Evolutionary conservation across 2,329 filamentous ascomycete species (phyloP).

Genomic region (Orbilia javanica): DNA sequence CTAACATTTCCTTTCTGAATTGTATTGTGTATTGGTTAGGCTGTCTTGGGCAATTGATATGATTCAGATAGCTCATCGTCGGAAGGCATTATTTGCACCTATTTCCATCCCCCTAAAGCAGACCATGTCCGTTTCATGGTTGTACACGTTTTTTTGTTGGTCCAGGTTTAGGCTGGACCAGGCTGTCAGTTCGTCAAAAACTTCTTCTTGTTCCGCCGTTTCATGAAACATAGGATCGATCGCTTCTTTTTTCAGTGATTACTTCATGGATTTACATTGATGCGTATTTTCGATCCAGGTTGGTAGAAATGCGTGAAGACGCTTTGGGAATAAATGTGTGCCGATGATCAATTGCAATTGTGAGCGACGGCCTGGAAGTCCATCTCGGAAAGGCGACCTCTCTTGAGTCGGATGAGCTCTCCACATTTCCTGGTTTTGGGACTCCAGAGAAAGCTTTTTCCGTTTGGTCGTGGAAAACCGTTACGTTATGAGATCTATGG

Average conservation of each 20-base stretch:
- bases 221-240: constrained; percentile 49
- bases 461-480: background rate
- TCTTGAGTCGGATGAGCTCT: background rate
- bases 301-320: constrained; percentile 3
- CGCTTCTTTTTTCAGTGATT: background rate
- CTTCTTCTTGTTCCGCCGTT: constrained; percentile 32
- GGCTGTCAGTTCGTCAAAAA: background rate
- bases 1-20: background rate
- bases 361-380: background rate
- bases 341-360: background rate
- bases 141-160: constrained; percentile 39
- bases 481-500: background rate
- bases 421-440: background rate
- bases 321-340: background rate
- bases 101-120: constrained; percentile 12
- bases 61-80: background rate
- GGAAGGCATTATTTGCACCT: constrained; percentile 23
- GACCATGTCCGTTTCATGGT: constrained; percentile 35
- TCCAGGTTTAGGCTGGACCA: background rate
- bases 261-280: background rate
- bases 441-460: background rate
- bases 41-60: background rate
- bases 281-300: background rate
- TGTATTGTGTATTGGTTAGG: background rate
- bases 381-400: background rate